These are phyloP conservation scores for Pseudogymnoascus sp. DNA, from an alignment of 2,329 filamentous ascomycete genomes.

Conservation along the genomic window DNA sequence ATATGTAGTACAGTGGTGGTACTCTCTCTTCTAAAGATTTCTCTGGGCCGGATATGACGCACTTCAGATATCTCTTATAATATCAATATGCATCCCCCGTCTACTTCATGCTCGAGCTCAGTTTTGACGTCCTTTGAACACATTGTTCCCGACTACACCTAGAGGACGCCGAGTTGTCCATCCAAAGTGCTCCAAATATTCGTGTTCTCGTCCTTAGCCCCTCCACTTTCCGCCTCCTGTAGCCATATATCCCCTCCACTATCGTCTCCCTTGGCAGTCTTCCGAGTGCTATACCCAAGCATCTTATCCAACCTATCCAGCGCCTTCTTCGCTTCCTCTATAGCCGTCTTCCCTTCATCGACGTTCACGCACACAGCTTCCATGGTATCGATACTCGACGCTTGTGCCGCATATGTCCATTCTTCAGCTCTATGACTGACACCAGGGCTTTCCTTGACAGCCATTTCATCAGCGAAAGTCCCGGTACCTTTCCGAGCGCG, in stretches of 20 bases:
- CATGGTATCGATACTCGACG: slow-evolving; percentile 50
- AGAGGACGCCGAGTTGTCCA: slow-evolving; percentile 24
- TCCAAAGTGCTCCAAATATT: slow-evolving; percentile 27
- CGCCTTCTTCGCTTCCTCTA: slow-evolving; percentile 43
- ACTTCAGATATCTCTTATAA: not conserved
- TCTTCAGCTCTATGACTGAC: slow-evolving; percentile 40
- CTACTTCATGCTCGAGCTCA: not conserved
- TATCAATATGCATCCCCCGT: not conserved
- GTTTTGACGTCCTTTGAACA: not conserved
- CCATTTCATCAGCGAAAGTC: slow-evolving; percentile 36
- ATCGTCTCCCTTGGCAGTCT: not conserved
- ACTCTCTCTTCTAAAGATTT: not conserved
- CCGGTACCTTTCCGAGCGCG: slow-evolving; percentile 16
- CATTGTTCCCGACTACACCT: not conserved
- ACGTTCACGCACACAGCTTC: slow-evolving; percentile 52
- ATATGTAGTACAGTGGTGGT: not conserved
- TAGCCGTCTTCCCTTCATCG: slow-evolving; percentile 47
- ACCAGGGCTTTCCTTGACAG: slow-evolving; percentile 32
- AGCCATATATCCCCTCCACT: not conserved
- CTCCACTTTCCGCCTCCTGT: slow-evolving; percentile 1
- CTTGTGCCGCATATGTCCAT: slow-evolving; percentile 53
- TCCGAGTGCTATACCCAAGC: not conserved
- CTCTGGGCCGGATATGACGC: not conserved
- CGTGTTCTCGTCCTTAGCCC: not conserved
- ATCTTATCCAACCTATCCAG: slow-evolving; percentile 39